phyloP scores from a whole-genome alignment of 192 early-diverging fungal species.

The Geosiphon pyriformis region DNA sequence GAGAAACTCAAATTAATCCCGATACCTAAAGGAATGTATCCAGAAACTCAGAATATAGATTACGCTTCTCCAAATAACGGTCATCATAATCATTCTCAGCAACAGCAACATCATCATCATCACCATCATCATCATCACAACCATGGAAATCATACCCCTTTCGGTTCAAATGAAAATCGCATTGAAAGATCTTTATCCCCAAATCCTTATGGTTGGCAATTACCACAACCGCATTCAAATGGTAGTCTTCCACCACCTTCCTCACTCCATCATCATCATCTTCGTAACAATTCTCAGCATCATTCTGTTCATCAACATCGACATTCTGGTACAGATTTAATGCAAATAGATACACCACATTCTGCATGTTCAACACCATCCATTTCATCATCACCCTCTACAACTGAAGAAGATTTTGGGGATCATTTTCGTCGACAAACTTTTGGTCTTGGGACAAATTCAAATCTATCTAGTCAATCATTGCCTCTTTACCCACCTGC shows the following conservation, averaged over 20 bases:
- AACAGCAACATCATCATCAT: conserved; percentile 6
- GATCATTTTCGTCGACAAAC: conserved; percentile 8
- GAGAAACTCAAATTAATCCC: conserved; percentile 58
- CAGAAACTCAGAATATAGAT: conserved; percentile 53
- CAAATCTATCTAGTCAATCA: not conserved
- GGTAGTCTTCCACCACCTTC: not conserved
- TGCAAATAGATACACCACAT: conserved; percentile 20
- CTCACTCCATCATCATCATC: not conserved
- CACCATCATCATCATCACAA: conserved; percentile 20
- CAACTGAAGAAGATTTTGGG: conserved; percentile 14
- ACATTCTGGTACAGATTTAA: not conserved
- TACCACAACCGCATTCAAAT: conserved; percentile 8
- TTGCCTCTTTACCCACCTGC: conserved; percentile 15
- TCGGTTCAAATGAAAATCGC: not conserved
- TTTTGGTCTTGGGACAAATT: not conserved
- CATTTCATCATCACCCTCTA: conserved; percentile 23
- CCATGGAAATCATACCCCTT: not conserved
- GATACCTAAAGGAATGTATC: conserved; percentile 79
- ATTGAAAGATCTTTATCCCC: conserved; percentile 17
- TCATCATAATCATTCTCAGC: conserved; percentile 16
- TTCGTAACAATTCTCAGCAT: not conserved
- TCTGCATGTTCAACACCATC: conserved; percentile 24
- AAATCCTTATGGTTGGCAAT: conserved; percentile 9
- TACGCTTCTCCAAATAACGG: not conserved
- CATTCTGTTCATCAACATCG: not conserved